Evolutionary conservation across 2,329 filamentous ascomycete genomes (phyloP), one percentile per base, ranked within the genome.

Genomic region (Aspergillus sp.): DNA sequence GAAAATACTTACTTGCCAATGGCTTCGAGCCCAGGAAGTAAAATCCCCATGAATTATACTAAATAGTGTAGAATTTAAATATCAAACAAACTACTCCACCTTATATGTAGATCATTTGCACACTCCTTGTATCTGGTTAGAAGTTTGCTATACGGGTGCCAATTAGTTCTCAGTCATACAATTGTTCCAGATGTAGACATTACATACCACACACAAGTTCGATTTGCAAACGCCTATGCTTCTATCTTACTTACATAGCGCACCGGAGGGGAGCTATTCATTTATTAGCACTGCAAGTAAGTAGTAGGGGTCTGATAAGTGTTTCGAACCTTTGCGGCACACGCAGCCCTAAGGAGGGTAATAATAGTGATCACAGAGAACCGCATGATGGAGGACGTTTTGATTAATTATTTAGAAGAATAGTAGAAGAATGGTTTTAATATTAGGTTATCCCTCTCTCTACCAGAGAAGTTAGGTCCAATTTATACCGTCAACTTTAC

Each of bases 201-300:
- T 11, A 50, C 40, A 50, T 50, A 50, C 47, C 38, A 50, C 47
- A 21, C 47, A 50, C 16, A 50, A 21, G 38, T 42, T 42, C 17
- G 47, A 50, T 23, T 42, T 36, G 23, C 47, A 50, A 16, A 16
- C 23, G 25, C 47, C 47, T 21, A 50, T 31, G 16, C 47, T 50
- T 19, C 40, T 36, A 29, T 50, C 40, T 45, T 45, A n/a, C 38
- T 50, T 43, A 21, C 47, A 50, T 32, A 21, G 47, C 6, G 47
- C 47, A 21, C 38, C 38, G 3, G 40, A 31, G 25, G 47, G 47
- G 21, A 50, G 47, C 47, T 50, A 29, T 20, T 42, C 47, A 21
- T 45, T 32, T 14, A n/a, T 45, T 45, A 45, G 44, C 3, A 45
- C n/a, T 25, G 44, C 44, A 16, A 16, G 25, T 29, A 25, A 23